These are phyloP conservation scores for Rosa chinensis DNA, from an alignment of 306 rosid species.

Conservation along the genomic window DNA sequence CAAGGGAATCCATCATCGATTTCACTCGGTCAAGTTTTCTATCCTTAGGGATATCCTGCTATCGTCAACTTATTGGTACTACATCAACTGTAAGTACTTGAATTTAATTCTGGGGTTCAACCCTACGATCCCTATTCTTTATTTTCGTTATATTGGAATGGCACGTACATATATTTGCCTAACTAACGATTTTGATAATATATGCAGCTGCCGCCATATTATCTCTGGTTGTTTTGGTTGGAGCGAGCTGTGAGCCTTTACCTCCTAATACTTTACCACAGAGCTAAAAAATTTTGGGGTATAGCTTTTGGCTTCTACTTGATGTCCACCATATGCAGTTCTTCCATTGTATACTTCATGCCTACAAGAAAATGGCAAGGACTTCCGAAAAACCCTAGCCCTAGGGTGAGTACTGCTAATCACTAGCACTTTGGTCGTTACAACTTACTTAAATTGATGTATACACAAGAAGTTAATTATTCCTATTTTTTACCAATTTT, in stretches of 20 bases:
- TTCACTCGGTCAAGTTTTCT: no score
- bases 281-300: neutral
- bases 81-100: neutral
- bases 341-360: neutral
- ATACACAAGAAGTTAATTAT: neutral
- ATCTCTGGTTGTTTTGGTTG: neutral
- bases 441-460: neutral
- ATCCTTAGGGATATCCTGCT: neutral
- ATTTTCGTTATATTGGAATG: neutral
- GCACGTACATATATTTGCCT: neutral
- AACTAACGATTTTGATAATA: neutral
- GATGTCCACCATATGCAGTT: neutral
- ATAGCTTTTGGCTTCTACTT: neutral
- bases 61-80: neutral
- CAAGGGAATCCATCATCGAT: neutral
- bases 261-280: neutral
- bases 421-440: neutral
- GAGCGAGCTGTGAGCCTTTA: neutral
- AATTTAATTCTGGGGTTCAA: neutral
- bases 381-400: neutral
- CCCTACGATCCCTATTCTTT: neutral
- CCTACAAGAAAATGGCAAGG: neutral
- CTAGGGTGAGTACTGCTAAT: constrained; percentile 5
- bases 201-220: neutral
- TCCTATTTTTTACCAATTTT: no score